A percentile compares a stretch with the other conserved stretches of the same genome.
phyloP scores from a whole-genome alignment of 768 basidiomycete genomes.

The Cystobasidium tubakii region DNA sequence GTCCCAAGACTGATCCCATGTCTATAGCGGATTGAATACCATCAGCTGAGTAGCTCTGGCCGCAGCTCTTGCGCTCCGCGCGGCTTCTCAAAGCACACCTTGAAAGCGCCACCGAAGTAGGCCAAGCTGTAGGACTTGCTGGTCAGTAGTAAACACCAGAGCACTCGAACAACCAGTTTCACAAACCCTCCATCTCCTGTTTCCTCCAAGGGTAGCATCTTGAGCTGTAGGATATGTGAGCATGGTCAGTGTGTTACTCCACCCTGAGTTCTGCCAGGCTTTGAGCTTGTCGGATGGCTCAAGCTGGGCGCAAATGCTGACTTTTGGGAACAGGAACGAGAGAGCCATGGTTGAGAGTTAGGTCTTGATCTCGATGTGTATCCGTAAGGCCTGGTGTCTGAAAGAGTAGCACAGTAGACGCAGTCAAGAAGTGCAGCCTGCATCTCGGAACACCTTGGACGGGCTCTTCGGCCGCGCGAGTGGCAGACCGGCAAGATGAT shows the following conservation, averaged over 20 bases:
- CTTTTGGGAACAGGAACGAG: constrained; percentile 4
- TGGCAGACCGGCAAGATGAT: background rate
- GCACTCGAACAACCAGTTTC: background rate
- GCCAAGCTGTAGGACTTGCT: background rate
- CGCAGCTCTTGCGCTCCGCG: background rate
- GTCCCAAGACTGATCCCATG: constrained; percentile 32
- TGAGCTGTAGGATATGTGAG: background rate
- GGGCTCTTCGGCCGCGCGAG: background rate
- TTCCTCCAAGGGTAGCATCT: constrained; percentile 28
- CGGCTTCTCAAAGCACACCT: background rate
- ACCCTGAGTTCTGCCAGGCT: too few relatives aligned
- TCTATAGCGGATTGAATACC: background rate
- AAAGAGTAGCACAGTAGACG: too few relatives aligned
- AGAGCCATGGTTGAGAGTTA: background rate
- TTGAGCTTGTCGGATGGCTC: background rate
- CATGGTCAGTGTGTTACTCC: background rate
- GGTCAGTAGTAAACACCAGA: background rate
- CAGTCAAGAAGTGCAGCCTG: too few relatives aligned
- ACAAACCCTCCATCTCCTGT: constrained; percentile 5
- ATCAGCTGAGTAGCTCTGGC: too few relatives aligned
- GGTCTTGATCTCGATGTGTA: background rate
- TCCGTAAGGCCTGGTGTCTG: too few relatives aligned
- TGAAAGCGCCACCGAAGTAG: constrained; percentile 36
- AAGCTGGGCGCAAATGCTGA: background rate
- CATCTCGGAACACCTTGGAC: too few relatives aligned